Evolutionary conservation across 345 rosid species (phyloP), one percentile per base, ranked within the genome.

Genomic region (Populus tremula): DNA sequence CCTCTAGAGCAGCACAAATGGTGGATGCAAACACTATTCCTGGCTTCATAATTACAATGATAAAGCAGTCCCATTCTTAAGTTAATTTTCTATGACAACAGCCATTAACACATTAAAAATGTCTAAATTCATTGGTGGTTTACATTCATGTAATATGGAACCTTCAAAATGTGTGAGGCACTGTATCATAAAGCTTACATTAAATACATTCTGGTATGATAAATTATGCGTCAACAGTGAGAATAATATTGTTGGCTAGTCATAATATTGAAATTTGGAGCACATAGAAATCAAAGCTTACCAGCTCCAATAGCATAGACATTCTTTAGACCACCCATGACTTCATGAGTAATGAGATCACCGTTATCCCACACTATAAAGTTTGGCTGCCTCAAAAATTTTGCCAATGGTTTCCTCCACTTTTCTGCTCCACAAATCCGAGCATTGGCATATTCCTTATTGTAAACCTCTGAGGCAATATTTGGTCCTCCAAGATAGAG

Each of bases 291-390:
- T 21, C 50, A 53, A 70, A 27, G 56, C 84, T 86, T 80, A 96
- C 98, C 99, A 56, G 99, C 99, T 87, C 99, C 99, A 81, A 96
- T 96, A 85, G 99, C 99, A 70, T 93, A 96, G 54, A 96, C 99
- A 82, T 96, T 96, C 91, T 96, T 93, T 67, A 93, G 87, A 73
- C 99, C 98, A 79, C 99, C 99, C 97, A 96, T 93, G 59, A 96
- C 98, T 88, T 96, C 99, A 85, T 96, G 99, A 79, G 99, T 96
- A 67, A 92, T 87, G 76, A 96, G 97, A 82, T 96, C 99, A 79
- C 91, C 90, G 67, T 96, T 96, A 80, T 96, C 99, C 98, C 99
- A 96, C 47, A 96, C 99, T 27, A 91, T 86, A 66, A 93, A 96
- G 78, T 96, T 94, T 16, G 99, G 89, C 67, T 91, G 99, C 83